Evolutionary conservation across 805 yeast genomes (phyloP).

Genomic region (Wickerhamiella occidentalis): DNA sequence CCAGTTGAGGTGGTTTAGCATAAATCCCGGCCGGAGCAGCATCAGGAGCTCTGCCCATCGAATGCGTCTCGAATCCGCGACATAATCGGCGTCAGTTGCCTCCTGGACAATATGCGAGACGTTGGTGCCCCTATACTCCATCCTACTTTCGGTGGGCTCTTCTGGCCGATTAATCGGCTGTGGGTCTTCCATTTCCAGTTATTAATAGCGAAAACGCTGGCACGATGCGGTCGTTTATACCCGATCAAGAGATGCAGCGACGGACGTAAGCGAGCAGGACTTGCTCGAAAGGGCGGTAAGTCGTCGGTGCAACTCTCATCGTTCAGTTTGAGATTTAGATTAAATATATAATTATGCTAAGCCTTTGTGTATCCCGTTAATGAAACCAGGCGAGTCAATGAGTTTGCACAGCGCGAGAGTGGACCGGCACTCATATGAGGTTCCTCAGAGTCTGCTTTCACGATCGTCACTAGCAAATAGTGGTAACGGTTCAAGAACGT

Average conservation of each 20-base stretch:
- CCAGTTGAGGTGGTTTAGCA: slow-evolving; percentile 21
- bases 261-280: background rate
- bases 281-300: too few relatives aligned
- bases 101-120: background rate
- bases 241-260: too few relatives aligned
- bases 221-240: too few relatives aligned
- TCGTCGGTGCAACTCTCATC: too few relatives aligned
- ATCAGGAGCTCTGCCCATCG: background rate
- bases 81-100: background rate
- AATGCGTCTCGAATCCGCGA: background rate
- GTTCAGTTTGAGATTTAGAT: background rate
- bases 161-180: background rate
- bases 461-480: slow-evolving; percentile 45
- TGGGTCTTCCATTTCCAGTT: background rate
- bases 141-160: background rate
- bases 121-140: background rate
- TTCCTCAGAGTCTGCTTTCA: slow-evolving; percentile 41
- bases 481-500: slow-evolving; percentile 41
- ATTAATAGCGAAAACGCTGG: background rate
- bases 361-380: slow-evolving; percentile 4
- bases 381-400: slow-evolving; percentile 1
- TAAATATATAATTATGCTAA: background rate
- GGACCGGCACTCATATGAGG: slow-evolving; percentile 24
- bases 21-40: slow-evolving; percentile 9
- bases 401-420: slow-evolving; percentile 11